Conservation (phyloP, 2,329 filamentous ascomycete species). For the Colletotrichum sublineola region DNA sequence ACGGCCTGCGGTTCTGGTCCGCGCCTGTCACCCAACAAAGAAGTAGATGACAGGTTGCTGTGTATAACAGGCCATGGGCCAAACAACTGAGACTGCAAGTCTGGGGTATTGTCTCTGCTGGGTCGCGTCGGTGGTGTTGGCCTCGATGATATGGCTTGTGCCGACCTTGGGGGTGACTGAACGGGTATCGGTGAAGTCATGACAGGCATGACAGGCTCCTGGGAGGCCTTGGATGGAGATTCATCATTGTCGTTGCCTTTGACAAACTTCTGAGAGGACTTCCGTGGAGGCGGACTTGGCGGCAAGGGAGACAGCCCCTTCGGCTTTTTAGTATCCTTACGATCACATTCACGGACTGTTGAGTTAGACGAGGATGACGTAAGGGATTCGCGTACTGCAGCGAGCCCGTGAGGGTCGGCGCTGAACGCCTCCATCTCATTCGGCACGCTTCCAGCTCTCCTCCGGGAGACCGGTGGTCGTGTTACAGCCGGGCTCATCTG, state of each 20-base stretch:
- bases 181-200: conserved; percentile 44
- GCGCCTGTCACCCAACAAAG: conserved; percentile 60
- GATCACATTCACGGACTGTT: conserved; percentile 70
- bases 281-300: conserved; percentile 73
- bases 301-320: conserved; percentile 62
- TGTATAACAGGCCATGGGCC: conserved; percentile 69
- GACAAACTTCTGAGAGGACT: conserved; percentile 70
- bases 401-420: conserved; percentile 69
- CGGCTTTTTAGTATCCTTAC: conserved; percentile 56
- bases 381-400: conserved; percentile 76
- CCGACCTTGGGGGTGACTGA: conserved; percentile 46
- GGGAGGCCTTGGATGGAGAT: conserved; percentile 56
- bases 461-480: conserved; percentile 72
- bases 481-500: conserved; percentile 69
- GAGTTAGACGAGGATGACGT: conserved; percentile 81
- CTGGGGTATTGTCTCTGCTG: conserved; percentile 76
- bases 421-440: conserved; percentile 62
- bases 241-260: conserved; percentile 53
- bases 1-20: conserved; percentile 55
- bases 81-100: conserved; percentile 69
- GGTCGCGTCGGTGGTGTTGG: conserved; percentile 69
- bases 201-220: conserved; percentile 46
- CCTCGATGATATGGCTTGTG: conserved; percentile 49
- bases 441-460: conserved; percentile 67
- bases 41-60: conserved; percentile 69